phyloP scores from a whole-genome alignment of 805 yeast genomes.

The Vanderwaltozyma tropicalis region DNA sequence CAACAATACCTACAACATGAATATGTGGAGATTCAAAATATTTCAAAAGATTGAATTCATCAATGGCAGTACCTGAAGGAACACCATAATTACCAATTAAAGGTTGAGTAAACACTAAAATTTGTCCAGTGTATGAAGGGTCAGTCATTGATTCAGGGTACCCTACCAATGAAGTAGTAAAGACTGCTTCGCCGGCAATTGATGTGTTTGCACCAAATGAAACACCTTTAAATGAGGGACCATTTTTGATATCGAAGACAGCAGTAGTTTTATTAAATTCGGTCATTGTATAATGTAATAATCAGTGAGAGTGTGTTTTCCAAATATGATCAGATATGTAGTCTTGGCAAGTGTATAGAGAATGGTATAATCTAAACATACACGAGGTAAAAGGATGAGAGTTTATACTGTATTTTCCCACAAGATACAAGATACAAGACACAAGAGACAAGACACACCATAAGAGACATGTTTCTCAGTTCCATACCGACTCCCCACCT shows the following conservation, averaged over 20 bases:
- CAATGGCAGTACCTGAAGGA: conserved; percentile 73
- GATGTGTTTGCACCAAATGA: conserved; percentile 94
- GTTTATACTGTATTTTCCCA: too few relatives aligned
- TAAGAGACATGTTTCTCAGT: too few relatives aligned
- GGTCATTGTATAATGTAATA: conserved; percentile 2
- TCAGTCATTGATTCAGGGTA: conserved; percentile 99
- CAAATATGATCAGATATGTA: conserved; percentile 43
- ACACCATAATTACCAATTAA: conserved; percentile 97
- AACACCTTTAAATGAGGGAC: conserved; percentile 85
- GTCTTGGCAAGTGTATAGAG: conserved; percentile 36
- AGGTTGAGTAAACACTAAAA: conserved; percentile 93
- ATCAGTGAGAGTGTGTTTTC: conserved; percentile 37
- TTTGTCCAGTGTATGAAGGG: conserved; percentile 96
- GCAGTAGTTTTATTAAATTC: conserved; percentile 42
- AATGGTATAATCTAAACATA: conserved; percentile 26
- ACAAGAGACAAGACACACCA: too few relatives aligned
- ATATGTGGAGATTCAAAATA: conserved; percentile 85
- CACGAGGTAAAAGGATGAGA: background rate
- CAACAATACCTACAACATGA: conserved; percentile 94
- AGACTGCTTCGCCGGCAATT: conserved; percentile 94
- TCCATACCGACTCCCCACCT: too few relatives aligned
- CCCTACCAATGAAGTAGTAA: conserved; percentile 95
- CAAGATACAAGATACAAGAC: too few relatives aligned
- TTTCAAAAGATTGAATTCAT: conserved; percentile 74
- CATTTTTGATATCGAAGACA: conserved; percentile 81